A percentile compares a stretch with the other conserved stretches of the same genome.
Evolutionary conservation across 306 rosid genomes (phyloP).

Genomic region (Hippophae tibetana): DNA sequence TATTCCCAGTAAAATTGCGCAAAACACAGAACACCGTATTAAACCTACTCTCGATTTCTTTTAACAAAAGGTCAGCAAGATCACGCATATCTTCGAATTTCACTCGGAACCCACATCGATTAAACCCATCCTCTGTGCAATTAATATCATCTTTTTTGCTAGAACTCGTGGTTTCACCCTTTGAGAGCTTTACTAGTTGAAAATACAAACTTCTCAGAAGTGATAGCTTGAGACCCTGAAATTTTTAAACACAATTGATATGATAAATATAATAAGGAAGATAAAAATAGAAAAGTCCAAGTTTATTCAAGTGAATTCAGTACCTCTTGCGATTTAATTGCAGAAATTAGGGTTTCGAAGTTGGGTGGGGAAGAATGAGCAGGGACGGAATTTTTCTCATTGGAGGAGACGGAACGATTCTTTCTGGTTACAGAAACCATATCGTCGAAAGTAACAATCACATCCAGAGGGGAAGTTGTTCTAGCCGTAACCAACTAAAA

Average conservation of each 20-base stretch:
- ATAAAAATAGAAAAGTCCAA: neutral
- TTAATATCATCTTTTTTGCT: neutral
- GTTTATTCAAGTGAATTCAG: neutral
- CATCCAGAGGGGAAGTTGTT: neutral
- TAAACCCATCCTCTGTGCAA: conserved; percentile 3
- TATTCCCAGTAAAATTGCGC: conserved; percentile 2
- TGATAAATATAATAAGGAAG: neutral
- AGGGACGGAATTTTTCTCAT: neutral
- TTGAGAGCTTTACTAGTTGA: conserved; percentile 20
- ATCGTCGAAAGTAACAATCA: too few relatives aligned
- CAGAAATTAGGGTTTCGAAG: conserved; percentile 23
- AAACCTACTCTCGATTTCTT: conserved; percentile 33
- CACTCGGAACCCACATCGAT: conserved; percentile 13
- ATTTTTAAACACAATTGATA: neutral
- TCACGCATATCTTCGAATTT: conserved; percentile 9
- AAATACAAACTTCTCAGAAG: conserved; percentile 25
- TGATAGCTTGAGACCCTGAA: conserved; percentile 26
- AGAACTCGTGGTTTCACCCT: conserved; percentile 6
- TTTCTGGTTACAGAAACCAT: conserved; percentile 10
- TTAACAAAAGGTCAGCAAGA: conserved; percentile 39
- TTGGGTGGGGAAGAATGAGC: neutral
- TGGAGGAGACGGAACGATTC: neutral
- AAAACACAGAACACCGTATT: conserved; percentile 24
- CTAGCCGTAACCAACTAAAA: neutral
- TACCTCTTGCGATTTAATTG: conserved; percentile 24